A percentile compares a stretch with the other conserved stretches of the same genome.
Evolutionary conservation across 192 early-diverging fungal genomes (phyloP).

Genomic region (Lobosporangium transversale): DNA sequence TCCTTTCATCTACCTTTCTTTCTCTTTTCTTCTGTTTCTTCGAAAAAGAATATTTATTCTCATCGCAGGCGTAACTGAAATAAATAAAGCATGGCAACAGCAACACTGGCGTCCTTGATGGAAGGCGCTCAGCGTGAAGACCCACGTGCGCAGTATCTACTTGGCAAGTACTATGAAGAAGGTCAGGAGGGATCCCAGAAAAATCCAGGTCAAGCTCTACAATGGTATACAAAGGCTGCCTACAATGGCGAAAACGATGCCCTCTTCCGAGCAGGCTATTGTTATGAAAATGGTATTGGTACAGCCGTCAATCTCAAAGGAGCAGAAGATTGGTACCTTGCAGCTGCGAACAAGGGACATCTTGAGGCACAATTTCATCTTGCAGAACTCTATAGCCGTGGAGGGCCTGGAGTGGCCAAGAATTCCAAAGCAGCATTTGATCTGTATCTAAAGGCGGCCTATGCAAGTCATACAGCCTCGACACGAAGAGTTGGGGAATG

Average conservation of each 20-base stretch:
- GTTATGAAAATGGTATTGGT: constrained; percentile 76
- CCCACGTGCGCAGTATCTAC: constrained; percentile 68
- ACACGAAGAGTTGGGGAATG: constrained; percentile 47
- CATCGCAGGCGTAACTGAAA: too few relatives aligned
- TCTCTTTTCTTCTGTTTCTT: too few relatives aligned
- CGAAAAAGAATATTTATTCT: too few relatives aligned
- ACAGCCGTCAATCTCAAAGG: constrained; percentile 54
- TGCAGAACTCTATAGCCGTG: constrained; percentile 62
- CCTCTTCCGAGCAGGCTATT: constrained; percentile 72
- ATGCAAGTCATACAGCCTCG: constrained; percentile 58
- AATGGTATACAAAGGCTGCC: constrained; percentile 68
- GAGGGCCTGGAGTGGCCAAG: constrained; percentile 65
- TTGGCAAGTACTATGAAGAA: constrained; percentile 88
- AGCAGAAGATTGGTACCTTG: constrained; percentile 69
- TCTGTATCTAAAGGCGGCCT: constrained; percentile 68
- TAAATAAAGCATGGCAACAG: too few relatives aligned
- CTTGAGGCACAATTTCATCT: constrained; percentile 59
- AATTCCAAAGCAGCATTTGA: constrained; percentile 69
- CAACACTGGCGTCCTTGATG: constrained; percentile 27
- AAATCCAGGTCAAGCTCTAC: constrained; percentile 60
- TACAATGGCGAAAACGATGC: constrained; percentile 70
- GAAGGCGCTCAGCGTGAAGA: constrained; percentile 61
- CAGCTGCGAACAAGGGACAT: constrained; percentile 74
- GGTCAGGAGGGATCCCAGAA: constrained; percentile 67
- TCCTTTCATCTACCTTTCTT: neutral